Evolutionary conservation across 2,329 filamentous ascomycete species (phyloP).

Genomic region (Cladophialophora bantiana): DNA sequence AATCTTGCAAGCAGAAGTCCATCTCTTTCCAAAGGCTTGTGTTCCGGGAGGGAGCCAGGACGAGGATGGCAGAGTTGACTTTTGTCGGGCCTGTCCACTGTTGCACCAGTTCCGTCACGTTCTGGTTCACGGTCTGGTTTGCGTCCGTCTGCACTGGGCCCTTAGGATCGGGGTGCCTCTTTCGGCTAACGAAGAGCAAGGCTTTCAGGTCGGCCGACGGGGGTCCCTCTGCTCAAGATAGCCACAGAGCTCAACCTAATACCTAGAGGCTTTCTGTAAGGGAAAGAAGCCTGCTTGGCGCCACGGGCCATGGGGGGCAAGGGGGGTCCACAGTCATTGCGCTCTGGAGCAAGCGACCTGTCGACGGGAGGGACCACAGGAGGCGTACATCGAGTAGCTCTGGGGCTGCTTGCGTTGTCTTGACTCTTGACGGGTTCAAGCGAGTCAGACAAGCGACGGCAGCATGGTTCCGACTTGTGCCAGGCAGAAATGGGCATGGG

Average conservation of each 20-base stretch:
- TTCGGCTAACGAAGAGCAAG: background rate
- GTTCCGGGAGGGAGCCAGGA: background rate
- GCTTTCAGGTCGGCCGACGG: background rate
- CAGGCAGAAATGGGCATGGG: conserved; percentile 4
- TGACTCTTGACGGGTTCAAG: background rate
- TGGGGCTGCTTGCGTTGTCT: background rate
- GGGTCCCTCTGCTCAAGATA: background rate
- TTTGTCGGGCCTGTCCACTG: conserved; percentile 7
- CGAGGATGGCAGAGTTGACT: conserved; percentile 19
- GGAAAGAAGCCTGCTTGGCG: background rate
- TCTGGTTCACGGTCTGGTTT: conserved; percentile 1
- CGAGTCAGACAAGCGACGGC: conserved; percentile 3
- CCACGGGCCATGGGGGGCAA: background rate
- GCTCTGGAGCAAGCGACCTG: conserved; percentile 1
- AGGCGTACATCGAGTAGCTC: background rate
- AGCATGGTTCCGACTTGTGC: conserved; percentile 3
- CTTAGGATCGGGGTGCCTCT: conserved; percentile 9
- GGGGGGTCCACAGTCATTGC: background rate
- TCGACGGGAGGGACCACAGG: background rate
- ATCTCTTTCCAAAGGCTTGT: conserved; percentile 8
- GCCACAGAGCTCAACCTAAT: background rate
- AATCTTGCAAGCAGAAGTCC: conserved; percentile 1
- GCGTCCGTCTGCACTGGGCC: background rate
- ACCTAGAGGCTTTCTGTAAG: background rate
- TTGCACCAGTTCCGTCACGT: conserved; percentile 18